phyloP scores from a whole-genome alignment of 169 alveolate species.

The Perkinsus chesapeaki region DNA sequence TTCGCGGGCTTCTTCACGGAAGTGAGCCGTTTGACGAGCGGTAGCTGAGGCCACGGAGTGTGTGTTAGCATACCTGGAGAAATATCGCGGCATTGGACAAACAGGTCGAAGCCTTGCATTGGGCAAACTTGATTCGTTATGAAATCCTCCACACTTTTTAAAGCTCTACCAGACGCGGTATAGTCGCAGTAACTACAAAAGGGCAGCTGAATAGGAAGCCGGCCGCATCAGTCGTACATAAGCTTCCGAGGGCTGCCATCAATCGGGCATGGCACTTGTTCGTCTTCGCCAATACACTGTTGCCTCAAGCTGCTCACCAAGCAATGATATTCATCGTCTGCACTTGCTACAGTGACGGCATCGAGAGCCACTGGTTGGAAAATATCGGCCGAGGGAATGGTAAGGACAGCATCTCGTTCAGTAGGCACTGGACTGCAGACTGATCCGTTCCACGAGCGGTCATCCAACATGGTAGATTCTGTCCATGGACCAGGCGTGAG shows the following conservation, averaged over 20 bases:
- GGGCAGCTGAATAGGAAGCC: background rate
- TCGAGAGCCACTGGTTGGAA: background rate
- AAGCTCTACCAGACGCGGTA: slow-evolving; percentile 34
- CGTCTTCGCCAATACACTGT: background rate
- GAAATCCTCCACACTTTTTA: slow-evolving; percentile 22
- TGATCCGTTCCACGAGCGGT: background rate
- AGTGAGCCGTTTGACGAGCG: slow-evolving; percentile 32
- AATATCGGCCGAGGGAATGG: background rate
- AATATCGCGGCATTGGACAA: background rate
- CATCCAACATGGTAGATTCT: background rate
- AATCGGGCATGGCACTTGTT: background rate
- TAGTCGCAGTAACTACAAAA: background rate
- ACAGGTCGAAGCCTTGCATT: background rate
- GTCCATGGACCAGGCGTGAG: no score
- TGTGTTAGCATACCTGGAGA: slow-evolving; percentile 38
- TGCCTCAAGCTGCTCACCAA: background rate
- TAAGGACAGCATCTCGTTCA: background rate
- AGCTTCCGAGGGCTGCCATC: background rate
- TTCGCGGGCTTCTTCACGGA: slow-evolving; percentile 8
- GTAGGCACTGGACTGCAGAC: background rate
- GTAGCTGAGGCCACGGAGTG: slow-evolving; percentile 38
- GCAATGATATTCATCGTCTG: background rate
- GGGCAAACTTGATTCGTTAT: background rate
- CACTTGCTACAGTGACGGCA: background rate
- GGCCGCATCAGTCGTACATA: background rate